Conservation (phyloP, 257 asterid species). For the Lavandula angustifolia region DNA sequence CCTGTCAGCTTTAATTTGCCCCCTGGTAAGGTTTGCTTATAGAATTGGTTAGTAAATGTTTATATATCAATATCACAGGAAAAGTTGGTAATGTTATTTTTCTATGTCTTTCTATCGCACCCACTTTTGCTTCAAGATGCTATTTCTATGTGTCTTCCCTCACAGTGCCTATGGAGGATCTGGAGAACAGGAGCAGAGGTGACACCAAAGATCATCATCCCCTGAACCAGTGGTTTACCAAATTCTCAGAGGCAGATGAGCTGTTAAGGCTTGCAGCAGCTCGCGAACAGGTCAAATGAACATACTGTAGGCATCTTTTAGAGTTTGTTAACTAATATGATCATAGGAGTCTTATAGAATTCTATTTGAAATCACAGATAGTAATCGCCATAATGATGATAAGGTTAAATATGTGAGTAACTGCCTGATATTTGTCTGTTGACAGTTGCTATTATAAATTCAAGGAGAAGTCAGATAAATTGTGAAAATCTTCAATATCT, state of each 20-base stretch:
- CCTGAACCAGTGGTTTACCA: constrained; percentile 75
- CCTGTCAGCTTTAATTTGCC: constrained; percentile 62
- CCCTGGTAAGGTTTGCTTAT: constrained; percentile 52
- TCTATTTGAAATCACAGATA: neutral
- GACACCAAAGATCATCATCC: constrained; percentile 83
- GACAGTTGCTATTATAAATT: neutral
- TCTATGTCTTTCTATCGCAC: neutral
- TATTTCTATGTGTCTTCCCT: constrained; percentile 18
- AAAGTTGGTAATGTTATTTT: constrained; percentile 10
- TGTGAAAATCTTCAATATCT: neutral
- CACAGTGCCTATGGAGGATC: constrained; percentile 62
- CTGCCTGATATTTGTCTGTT: neutral
- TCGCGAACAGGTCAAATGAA: constrained; percentile 74
- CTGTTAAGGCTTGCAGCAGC: constrained; percentile 90
- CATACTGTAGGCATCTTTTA: constrained; percentile 15
- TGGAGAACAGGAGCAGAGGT: constrained; percentile 55
- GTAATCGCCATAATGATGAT: neutral
- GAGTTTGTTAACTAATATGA: constrained; percentile 14
- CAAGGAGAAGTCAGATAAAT: neutral
- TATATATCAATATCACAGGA: constrained; percentile 15
- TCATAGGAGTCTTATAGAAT: neutral
- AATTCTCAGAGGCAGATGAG: constrained; percentile 92
- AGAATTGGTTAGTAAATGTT: constrained; percentile 7
- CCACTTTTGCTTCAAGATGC: constrained; percentile 22
- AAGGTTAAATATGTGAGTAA: neutral